Conservation (phyloP, 768 basidiomycete genomes). For the Agrocybe pediades region DNA sequence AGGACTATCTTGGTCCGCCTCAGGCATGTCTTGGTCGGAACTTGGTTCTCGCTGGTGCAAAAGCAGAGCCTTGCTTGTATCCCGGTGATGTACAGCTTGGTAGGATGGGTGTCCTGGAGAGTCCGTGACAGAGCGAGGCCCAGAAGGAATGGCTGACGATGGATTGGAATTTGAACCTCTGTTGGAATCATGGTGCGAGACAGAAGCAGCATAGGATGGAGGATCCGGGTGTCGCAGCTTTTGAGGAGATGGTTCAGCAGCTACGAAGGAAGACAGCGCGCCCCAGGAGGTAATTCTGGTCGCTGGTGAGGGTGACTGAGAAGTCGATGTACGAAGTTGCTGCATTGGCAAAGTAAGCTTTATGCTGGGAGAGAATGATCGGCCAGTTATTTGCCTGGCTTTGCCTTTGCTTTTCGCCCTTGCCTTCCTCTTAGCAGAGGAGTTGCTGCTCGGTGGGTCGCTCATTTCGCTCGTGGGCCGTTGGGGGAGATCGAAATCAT, state of each 20-base stretch:
- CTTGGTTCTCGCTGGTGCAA: conserved; percentile 17
- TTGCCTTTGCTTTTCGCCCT: conserved; percentile 38
- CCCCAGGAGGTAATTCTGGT: conserved; percentile 18
- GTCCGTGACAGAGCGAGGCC: conserved; percentile 28
- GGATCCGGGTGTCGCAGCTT: conserved; percentile 20
- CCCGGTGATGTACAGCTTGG: conserved; percentile 13
- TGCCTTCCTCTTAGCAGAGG: conserved; percentile 18
- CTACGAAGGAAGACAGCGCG: conserved; percentile 6
- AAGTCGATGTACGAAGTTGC: conserved; percentile 10
- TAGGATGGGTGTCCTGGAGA: conserved; percentile 14
- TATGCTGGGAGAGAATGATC: conserved; percentile 37
- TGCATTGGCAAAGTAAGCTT: conserved; percentile 32
- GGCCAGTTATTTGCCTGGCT: conserved; percentile 33
- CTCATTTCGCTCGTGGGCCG: conserved; percentile 14
- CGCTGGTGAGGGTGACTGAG: conserved; percentile 8
- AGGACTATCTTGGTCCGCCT: conserved; percentile 5
- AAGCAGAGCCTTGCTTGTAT: conserved; percentile 20
- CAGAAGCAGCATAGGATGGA: conserved; percentile 32
- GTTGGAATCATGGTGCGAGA: conserved; percentile 21
- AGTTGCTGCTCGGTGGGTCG: conserved; percentile 15
- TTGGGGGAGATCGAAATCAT: neutral
- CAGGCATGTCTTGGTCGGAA: conserved; percentile 5
- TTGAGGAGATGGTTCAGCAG: conserved; percentile 16
- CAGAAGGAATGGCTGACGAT: conserved; percentile 23
- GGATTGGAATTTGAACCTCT: conserved; percentile 14